Percentiles rank a stretch among this genome's conserved stretches.
Conservation (phyloP, 2,329 filamentous ascomycete genomes). For the Stagonosporopsis cucurbitacearum region DNA sequence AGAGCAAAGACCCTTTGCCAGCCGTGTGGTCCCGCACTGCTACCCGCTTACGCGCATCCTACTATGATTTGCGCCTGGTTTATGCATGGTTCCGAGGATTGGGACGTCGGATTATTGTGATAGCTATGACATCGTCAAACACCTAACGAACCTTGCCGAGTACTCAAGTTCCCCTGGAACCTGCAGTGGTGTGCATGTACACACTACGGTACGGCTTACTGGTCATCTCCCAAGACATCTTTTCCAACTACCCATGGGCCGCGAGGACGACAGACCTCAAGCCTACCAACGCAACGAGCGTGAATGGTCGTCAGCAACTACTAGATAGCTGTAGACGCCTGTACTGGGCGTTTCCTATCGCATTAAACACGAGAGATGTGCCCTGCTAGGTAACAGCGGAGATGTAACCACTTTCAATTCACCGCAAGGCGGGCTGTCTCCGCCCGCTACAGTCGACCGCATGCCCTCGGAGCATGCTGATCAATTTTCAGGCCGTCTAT, state of each 20-base stretch:
- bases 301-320: constrained; percentile 23
- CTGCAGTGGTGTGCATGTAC: constrained; percentile 9
- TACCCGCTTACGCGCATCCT: constrained; percentile 27
- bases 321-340: not conserved
- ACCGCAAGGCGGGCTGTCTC: constrained; percentile 7
- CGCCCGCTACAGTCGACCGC: not conserved
- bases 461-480: not conserved
- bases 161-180: constrained; percentile 22
- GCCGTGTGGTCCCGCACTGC: constrained; percentile 20
- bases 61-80: constrained; percentile 42
- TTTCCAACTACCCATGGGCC: not conserved
- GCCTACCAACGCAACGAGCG: constrained; percentile 17
- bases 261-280: not conserved
- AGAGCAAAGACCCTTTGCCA: constrained; percentile 20
- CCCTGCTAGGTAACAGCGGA: constrained; percentile 2
- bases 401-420: constrained; percentile 1
- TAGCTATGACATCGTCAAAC: constrained; percentile 39
- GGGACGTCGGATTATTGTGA: constrained; percentile 36
- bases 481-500: not conserved
- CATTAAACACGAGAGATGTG: constrained; percentile 13
- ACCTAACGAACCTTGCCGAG: constrained; percentile 31
- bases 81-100: constrained; percentile 37
- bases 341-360: constrained; percentile 4
- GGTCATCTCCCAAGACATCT: constrained; percentile 4
- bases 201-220: constrained; percentile 17